phyloP scores from a whole-genome alignment of 2,329 filamentous ascomycete genomes.

The Coniochaeta ligniaria region DNA sequence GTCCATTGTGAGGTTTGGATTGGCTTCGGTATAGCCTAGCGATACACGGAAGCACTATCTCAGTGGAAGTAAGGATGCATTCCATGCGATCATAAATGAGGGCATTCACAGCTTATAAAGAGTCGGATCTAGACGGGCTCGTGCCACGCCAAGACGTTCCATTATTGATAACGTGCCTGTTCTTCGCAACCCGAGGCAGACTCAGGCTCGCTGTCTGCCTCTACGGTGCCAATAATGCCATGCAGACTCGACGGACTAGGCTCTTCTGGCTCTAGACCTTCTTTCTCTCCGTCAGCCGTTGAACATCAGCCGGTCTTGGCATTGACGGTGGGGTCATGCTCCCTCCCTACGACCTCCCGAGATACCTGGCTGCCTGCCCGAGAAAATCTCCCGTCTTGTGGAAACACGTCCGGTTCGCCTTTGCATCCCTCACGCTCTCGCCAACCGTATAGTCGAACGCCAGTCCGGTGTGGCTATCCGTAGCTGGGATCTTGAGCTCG shows the following conservation, averaged over 20 bases:
- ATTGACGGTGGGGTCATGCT: not conserved
- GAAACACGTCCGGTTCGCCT: constrained; percentile 17
- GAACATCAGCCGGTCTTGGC: not conserved
- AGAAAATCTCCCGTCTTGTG: constrained; percentile 14
- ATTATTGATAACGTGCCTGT: not conserved
- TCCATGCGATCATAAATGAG: not conserved
- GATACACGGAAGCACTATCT: not conserved
- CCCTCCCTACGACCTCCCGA: not conserved
- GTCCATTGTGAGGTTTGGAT: not conserved
- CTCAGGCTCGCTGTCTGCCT: not conserved
- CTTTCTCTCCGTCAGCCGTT: not conserved
- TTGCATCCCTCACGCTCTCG: constrained; percentile 19
- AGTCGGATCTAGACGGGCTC: not conserved
- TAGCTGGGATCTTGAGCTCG: constrained; percentile 17
- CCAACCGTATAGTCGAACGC: constrained; percentile 19
- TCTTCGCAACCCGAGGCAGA: not conserved
- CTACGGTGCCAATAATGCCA: not conserved
- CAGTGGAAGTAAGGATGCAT: not conserved
- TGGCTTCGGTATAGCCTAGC: not conserved
- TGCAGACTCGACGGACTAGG: not conserved
- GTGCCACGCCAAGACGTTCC: not conserved
- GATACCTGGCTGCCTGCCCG: constrained; percentile 8
- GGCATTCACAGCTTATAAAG: not conserved
- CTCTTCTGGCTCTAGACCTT: not conserved
- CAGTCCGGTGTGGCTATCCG: constrained; percentile 18